Conservation (phyloP, 148 eudicot genomes). For the Euryodendron excelsum region DNA sequence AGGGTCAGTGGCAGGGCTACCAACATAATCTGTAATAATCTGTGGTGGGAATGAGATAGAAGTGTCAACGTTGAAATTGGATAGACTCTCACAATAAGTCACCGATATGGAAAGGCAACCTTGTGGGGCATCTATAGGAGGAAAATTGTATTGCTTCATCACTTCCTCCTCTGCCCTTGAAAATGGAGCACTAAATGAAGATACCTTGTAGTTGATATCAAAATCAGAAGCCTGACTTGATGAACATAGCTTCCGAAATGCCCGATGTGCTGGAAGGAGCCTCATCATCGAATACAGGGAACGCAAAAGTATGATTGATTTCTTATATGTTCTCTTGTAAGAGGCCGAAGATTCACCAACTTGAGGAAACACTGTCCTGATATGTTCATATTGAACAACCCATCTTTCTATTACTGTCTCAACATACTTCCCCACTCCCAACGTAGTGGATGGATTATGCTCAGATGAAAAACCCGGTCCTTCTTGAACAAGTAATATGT, state of each 20-base stretch:
- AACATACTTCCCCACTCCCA: slow-evolving; percentile 32
- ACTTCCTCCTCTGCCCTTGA: slow-evolving; percentile 66
- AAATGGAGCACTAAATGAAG: slow-evolving; percentile 72
- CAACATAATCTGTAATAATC: slow-evolving; percentile 90
- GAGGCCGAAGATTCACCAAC: slow-evolving; percentile 49
- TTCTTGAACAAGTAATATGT: slow-evolving; percentile 68
- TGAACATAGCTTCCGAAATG: slow-evolving; percentile 57
- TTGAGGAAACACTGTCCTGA: slow-evolving; percentile 41
- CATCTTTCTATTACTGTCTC: slow-evolving; percentile 95
- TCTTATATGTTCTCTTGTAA: slow-evolving; percentile 85
- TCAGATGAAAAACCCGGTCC: slow-evolving; percentile 25
- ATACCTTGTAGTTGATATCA: slow-evolving; percentile 74
- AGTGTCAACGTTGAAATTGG: slow-evolving; percentile 63
- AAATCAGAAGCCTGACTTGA: slow-evolving; percentile 55
- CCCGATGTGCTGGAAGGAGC: slow-evolving; percentile 78
- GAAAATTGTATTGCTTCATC: slow-evolving; percentile 73
- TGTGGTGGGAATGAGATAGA: slow-evolving; percentile 70
- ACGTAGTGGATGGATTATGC: slow-evolving; percentile 21
- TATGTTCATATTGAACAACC: slow-evolving; percentile 76
- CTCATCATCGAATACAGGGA: slow-evolving; percentile 80
- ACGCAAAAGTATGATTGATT: slow-evolving; percentile 79
- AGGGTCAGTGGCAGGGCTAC: slow-evolving; percentile 89
- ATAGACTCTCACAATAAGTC: slow-evolving; percentile 60
- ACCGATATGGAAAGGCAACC: slow-evolving; percentile 76
- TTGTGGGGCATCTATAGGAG: slow-evolving; percentile 74